Percentiles rank a stretch among this genome's conserved stretches.
phyloP scores from a whole-genome alignment of 1,284 basidiomycete genomes.

The Microbotryum violaceum region DNA sequence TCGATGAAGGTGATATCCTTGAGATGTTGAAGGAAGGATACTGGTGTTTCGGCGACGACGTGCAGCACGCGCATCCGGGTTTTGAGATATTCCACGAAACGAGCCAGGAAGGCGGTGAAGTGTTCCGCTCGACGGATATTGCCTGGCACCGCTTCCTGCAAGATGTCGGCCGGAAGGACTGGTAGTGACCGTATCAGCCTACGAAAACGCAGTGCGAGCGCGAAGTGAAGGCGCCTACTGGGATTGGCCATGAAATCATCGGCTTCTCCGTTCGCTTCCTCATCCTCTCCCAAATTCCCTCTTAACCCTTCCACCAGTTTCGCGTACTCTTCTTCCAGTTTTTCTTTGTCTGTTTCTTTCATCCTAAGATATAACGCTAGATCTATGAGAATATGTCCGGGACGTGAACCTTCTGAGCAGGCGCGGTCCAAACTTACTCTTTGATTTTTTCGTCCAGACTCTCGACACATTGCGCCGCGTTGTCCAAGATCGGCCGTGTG shows the following conservation, averaged over 20 bases:
- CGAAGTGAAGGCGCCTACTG: slow-evolving; percentile 45
- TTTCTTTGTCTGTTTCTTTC: slow-evolving; percentile 84
- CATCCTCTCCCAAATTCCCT: slow-evolving; percentile 43
- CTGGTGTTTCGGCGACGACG: slow-evolving; percentile 97
- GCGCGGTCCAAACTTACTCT: slow-evolving; percentile 53
- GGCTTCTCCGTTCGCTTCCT: slow-evolving; percentile 53
- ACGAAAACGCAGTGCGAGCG: background rate
- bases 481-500: slow-evolving; percentile 97
- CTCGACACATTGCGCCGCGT: slow-evolving; percentile 79
- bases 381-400: no score
- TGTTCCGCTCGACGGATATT: slow-evolving; percentile 99
- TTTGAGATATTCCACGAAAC: slow-evolving; percentile 99
- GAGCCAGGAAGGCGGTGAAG: slow-evolving; percentile 95
- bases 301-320: slow-evolving; percentile 93
- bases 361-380: slow-evolving; percentile 53
- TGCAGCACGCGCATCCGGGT: slow-evolving; percentile 98
- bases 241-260: slow-evolving; percentile 88
- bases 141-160: slow-evolving; percentile 92
- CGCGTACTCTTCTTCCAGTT: slow-evolving; percentile 95
- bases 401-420: background rate
- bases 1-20: slow-evolving; percentile 99
- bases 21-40: slow-evolving; percentile 96
- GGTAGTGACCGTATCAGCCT: slow-evolving; percentile 17
- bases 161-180: slow-evolving; percentile 89
- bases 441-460: slow-evolving; percentile 88